Percentiles rank a stretch among this genome's conserved stretches.
Conservation (phyloP, 176 grass and related monocot genomes). For the Musa schizocarpa region DNA sequence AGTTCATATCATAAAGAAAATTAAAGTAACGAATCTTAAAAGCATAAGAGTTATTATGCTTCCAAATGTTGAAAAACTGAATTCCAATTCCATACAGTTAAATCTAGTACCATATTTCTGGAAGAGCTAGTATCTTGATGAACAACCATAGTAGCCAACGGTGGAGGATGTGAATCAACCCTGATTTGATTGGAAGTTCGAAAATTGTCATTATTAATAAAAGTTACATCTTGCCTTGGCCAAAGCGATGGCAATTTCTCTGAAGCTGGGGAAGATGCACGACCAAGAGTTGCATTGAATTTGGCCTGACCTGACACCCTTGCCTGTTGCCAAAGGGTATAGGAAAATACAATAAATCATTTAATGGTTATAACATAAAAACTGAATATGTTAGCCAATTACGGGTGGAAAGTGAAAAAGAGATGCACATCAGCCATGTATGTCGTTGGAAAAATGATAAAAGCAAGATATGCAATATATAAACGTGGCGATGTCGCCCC, state of each 20-base stretch:
- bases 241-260: constrained; percentile 3
- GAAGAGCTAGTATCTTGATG: constrained; percentile 10
- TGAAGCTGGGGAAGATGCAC: constrained; percentile 3
- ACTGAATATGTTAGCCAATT: background rate
- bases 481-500: too few relatives aligned
- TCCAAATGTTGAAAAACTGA: too few relatives aligned
- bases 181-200: background rate
- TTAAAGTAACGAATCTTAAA: too few relatives aligned
- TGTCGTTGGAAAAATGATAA: background rate
- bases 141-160: background rate
- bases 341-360: background rate
- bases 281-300: background rate
- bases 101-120: background rate
- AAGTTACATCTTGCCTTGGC: constrained; percentile 2
- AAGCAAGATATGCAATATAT: background rate
- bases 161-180: constrained; percentile 5
- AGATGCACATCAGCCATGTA: background rate
- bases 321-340: constrained; percentile 1
- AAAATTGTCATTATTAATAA: background rate
- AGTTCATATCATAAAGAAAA: too few relatives aligned
- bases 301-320: constrained; percentile 10
- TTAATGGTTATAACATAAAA: background rate
- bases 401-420: background rate
- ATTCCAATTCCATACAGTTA: background rate
- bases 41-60: too few relatives aligned